Base-by-base conservation (phyloP, 1,139 yeast species). In the Scheffersomyces segobiensis region DNA sequence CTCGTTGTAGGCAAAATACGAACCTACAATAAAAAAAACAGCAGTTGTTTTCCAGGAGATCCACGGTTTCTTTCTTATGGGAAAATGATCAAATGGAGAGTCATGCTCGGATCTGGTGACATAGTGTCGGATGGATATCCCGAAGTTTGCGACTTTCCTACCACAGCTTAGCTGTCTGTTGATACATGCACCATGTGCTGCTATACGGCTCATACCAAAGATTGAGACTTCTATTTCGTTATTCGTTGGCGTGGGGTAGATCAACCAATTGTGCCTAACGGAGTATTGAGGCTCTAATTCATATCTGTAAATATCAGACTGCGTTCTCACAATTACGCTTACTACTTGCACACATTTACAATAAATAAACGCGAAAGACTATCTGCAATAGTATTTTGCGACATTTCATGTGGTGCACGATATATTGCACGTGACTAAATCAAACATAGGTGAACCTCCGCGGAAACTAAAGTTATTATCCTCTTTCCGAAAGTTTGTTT, bases 11-110 rank as follows among this genome's bases (percentile, higher is more conserved):
- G 80, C 74, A 18, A 77, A 60, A 52, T 63, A 69, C 17, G 75
- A 62, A 0, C 82, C 82, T 8, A 71, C 20, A 7, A 63, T 56
- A 46, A 75, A 68, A 62, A 77, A 76, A 5, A 68, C 56, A 1
- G 67, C 63, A 1, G 74, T 69, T 4, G 71, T 59, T 59, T 71
- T 76, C 81, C 81, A 77, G 56, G 66, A 72, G 50, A 78, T 59
- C 69, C 72, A 78, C 2, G 71, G 66, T 56, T 67, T 73, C 46
- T 62, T 66, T 3, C 66, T 58, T 49, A 63, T 67, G 4, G 75
- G 75, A 18, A 77, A 63, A 58, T 73, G 74, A 54, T 70, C 79
- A 50, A 78, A 73, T 0, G 81, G 81, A 0, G 80, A 76, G 53
- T 77, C 81, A 53, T 65, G 60, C 12, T 67, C 76, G 8, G 70